Conservation (phyloP, 2,329 filamentous ascomycete genomes). For the Fusarium tricinctum region DNA sequence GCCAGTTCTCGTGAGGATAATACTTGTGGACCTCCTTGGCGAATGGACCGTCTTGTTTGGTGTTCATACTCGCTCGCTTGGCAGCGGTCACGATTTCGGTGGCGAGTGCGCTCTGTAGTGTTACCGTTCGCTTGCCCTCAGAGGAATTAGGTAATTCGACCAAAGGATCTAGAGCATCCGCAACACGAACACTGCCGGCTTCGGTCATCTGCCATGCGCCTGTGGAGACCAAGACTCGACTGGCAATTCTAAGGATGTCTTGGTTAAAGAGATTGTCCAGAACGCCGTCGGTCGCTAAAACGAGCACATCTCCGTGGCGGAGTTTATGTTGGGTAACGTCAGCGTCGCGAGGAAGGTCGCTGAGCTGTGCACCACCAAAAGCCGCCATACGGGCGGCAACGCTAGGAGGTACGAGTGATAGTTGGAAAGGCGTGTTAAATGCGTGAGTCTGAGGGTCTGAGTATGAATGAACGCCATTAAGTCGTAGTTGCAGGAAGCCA, state of each 20-base stretch:
- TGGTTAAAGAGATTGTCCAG: slow-evolving; percentile 96
- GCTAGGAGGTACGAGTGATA: slow-evolving; percentile 86
- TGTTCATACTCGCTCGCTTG: slow-evolving; percentile 86
- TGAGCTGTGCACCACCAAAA: slow-evolving; percentile 85
- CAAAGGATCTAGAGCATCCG: slow-evolving; percentile 68
- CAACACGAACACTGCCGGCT: slow-evolving; percentile 72
- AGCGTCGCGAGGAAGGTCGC: slow-evolving; percentile 87
- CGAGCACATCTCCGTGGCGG: slow-evolving; percentile 90
- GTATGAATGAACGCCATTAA: slow-evolving; percentile 86
- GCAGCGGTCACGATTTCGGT: slow-evolving; percentile 84
- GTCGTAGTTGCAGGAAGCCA: slow-evolving; percentile 87
- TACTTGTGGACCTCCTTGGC: slow-evolving; percentile 92
- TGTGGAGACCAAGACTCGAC: slow-evolving; percentile 77
- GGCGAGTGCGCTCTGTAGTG: slow-evolving; percentile 83
- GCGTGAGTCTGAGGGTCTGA: slow-evolving; percentile 93
- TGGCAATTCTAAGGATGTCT: slow-evolving; percentile 86
- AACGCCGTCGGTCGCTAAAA: slow-evolving; percentile 94
- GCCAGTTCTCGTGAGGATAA: slow-evolving; percentile 88
- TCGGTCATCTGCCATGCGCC: slow-evolving; percentile 80
- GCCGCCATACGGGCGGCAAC: slow-evolving; percentile 84
- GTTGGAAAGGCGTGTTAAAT: slow-evolving; percentile 97
- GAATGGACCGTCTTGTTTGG: slow-evolving; percentile 89
- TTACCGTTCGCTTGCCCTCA: slow-evolving; percentile 56
- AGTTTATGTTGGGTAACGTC: slow-evolving; percentile 82
- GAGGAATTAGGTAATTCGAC: slow-evolving; percentile 50